phyloP scores from a whole-genome alignment of 1,284 basidiomycete species.

The Athelia psychrophila region DNA sequence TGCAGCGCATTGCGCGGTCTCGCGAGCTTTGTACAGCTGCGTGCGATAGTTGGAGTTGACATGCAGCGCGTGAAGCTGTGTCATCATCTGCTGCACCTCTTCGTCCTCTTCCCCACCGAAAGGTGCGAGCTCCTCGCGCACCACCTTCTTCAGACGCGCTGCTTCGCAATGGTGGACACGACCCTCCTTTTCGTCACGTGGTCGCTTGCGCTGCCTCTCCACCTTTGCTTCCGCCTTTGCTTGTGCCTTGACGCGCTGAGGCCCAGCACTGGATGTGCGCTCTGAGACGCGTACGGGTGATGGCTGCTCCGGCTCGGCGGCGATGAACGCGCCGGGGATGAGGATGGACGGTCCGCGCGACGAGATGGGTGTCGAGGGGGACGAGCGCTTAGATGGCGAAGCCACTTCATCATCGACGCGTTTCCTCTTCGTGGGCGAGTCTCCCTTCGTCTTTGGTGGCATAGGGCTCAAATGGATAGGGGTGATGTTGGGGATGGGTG shows the following conservation, averaged over 20 bases:
- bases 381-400: background rate
- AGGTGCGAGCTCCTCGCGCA: conserved; percentile 11
- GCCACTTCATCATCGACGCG: background rate
- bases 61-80: conserved; percentile 16
- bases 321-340: background rate
- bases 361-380: background rate
- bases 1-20: conserved; percentile 17
- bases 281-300: too few species aligned
- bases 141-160: background rate
- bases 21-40: conserved; percentile 17
- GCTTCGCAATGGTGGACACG: conserved; percentile 12
- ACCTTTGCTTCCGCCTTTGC: background rate
- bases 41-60: conserved; percentile 11
- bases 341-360: background rate
- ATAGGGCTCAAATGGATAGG: background rate
- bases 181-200: background rate
- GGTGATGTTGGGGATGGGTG: background rate
- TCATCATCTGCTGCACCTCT: conserved; percentile 21
- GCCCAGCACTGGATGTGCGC: background rate
- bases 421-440: background rate
- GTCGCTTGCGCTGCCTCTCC: background rate
- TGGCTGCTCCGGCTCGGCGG: background rate
- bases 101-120: background rate
- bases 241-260: background rate
- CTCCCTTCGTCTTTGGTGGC: background rate